phyloP scores from a whole-genome alignment of 805 yeast species.

The Nakazawaea holstii region DNA sequence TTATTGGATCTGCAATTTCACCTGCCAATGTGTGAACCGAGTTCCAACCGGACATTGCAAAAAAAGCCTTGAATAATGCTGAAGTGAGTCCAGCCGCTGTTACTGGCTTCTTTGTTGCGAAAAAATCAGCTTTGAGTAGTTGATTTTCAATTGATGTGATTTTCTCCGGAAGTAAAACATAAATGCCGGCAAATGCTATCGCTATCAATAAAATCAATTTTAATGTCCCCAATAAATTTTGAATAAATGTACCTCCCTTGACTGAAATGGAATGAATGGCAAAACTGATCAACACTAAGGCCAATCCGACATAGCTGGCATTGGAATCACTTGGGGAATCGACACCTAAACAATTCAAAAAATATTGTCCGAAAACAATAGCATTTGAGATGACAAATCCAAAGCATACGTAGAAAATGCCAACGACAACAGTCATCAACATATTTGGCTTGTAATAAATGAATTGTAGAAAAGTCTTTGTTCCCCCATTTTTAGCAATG shows the following conservation, averaged over 20 bases:
- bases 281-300: conserved; percentile 29
- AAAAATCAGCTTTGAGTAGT: conserved; percentile 26
- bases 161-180: conserved; percentile 44
- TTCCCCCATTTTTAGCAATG: conserved; percentile 72
- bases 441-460: conserved; percentile 57
- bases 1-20: conserved; percentile 47
- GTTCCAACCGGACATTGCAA: conserved; percentile 52
- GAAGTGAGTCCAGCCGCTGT: conserved; percentile 39
- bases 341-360: conserved; percentile 37
- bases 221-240: conserved; percentile 57
- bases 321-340: conserved; percentile 30
- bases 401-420: conserved; percentile 40
- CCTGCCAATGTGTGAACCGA: conserved; percentile 48
- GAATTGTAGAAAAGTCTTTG: conserved; percentile 65
- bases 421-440: conserved; percentile 42
- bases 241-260: conserved; percentile 52
- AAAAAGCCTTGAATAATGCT: conserved; percentile 46
- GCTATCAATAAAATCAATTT: conserved; percentile 50
- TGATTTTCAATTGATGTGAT: conserved; percentile 39
- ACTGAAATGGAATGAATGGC: conserved; percentile 55
- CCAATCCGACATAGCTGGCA: conserved; percentile 37
- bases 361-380: conserved; percentile 50
- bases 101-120: conserved; percentile 23
- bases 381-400: conserved; percentile 49
- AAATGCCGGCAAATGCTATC: conserved; percentile 54